These are phyloP conservation scores for Exserohilum rostratum DNA, from an alignment of 2,329 filamentous ascomycete genomes.

Conservation along the genomic window DNA sequence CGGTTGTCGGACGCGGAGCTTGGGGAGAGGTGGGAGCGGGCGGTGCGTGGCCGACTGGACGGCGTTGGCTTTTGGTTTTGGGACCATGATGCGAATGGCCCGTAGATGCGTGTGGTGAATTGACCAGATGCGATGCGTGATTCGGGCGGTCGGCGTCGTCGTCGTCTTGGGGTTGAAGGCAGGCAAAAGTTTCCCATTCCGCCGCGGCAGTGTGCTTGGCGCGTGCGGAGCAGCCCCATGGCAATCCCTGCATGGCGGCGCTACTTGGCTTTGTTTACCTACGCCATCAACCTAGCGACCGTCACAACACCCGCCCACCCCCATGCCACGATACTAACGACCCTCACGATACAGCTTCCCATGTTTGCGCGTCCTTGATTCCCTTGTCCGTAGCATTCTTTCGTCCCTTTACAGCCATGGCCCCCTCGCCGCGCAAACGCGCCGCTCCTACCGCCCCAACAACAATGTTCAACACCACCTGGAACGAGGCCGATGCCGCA, in stretches of 20 bases:
- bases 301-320: constrained; percentile 10
- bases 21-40: constrained; percentile 64
- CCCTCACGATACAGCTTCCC: constrained; percentile 1
- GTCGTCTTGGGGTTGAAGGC: not conserved
- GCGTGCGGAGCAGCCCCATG: constrained; percentile 9
- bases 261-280: constrained; percentile 20
- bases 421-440: constrained; percentile 40
- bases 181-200: constrained; percentile 25
- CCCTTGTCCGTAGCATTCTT: not conserved
- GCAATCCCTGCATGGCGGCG: constrained; percentile 12
- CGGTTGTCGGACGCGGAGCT: constrained; percentile 69
- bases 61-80: constrained; percentile 43
- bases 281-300: constrained; percentile 17
- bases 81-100: constrained; percentile 39
- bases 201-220: constrained; percentile 20
- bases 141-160: constrained; percentile 5
- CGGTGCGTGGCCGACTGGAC: constrained; percentile 50
- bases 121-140: not conserved
- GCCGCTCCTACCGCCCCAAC: constrained; percentile 21
- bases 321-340: constrained; percentile 10
- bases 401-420: constrained; percentile 26
- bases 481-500: constrained; percentile 51
- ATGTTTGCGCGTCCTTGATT: constrained; percentile 11
- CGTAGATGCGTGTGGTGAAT: not conserved
- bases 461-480: constrained; percentile 44